phyloP scores from a whole-genome alignment of 441 rosid species.

The Bruguiera hainesii region DNA sequence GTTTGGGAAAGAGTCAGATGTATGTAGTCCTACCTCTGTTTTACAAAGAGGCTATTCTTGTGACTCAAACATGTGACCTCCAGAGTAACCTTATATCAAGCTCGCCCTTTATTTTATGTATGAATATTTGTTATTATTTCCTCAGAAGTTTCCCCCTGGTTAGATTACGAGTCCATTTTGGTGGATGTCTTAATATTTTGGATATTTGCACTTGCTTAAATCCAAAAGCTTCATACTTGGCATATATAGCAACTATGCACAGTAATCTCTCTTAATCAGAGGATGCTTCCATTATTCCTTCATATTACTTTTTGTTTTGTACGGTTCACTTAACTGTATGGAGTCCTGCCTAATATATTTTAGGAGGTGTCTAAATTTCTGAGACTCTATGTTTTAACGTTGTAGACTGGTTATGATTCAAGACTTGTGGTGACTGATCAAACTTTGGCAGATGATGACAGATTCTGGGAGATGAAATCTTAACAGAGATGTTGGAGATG shows the following conservation, averaged over 20 bases:
- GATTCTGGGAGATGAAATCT: slow-evolving; percentile 58
- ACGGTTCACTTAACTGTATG: background rate
- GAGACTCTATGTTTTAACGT: slow-evolving; percentile 2
- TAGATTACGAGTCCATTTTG: too few relatives aligned
- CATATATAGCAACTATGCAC: too few relatives aligned
- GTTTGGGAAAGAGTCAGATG: too few relatives aligned
- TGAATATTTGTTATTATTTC: too few relatives aligned
- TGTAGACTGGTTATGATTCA: slow-evolving; percentile 22
- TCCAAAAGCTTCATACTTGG: too few relatives aligned
- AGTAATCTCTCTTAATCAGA: too few relatives aligned
- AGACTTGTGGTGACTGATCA: slow-evolving; percentile 69
- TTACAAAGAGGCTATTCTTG: too few relatives aligned
- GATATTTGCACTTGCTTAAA: background rate
- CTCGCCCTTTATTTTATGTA: too few relatives aligned
- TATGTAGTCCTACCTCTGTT: too few relatives aligned
- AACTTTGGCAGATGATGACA: slow-evolving; percentile 93
- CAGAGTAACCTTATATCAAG: too few relatives aligned
- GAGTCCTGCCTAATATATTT: background rate
- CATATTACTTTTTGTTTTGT: background rate
- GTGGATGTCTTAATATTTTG: background rate
- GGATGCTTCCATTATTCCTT: background rate
- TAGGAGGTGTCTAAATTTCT: background rate
- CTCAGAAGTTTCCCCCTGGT: too few relatives aligned
- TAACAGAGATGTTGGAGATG: slow-evolving; percentile 49
- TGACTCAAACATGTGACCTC: too few relatives aligned